These are phyloP conservation scores for Codiaeum variegatum DNA, from an alignment of 441 rosid genomes.

Conservation along the genomic window DNA sequence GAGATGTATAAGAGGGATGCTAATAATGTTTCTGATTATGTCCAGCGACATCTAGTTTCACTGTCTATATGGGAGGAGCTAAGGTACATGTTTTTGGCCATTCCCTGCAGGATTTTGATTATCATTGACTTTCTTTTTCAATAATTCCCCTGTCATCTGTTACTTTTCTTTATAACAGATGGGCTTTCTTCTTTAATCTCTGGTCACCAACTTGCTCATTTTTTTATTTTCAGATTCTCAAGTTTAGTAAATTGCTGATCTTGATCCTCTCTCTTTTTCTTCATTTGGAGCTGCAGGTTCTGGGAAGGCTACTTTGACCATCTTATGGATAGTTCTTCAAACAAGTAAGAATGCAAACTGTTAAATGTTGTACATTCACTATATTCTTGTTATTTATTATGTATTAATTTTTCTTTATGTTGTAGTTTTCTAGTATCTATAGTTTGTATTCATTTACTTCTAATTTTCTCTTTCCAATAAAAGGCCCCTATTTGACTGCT, in stretches of 20 bases:
- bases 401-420: neutral
- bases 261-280: neutral
- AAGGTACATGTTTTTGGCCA: constrained; percentile 44
- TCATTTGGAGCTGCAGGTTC: constrained; percentile 52
- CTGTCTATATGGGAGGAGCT: constrained; percentile 96
- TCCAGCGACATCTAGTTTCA: constrained; percentile 93
- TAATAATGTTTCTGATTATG: constrained; percentile 86
- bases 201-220: neutral
- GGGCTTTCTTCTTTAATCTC: neutral
- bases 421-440: neutral
- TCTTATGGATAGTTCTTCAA: constrained; percentile 82
- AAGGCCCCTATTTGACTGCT: neutral
- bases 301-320: constrained; percentile 97
- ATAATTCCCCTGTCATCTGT: neutral
- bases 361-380: constrained; percentile 17
- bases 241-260: neutral
- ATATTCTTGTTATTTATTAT: constrained; percentile 10
- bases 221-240: neutral
- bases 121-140: neutral
- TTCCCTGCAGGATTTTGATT: constrained; percentile 13
- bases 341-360: constrained; percentile 52
- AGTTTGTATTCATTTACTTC: neutral
- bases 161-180: neutral
- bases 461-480: neutral
- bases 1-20: constrained; percentile 91